Base-by-base conservation (phyloP, 2,329 filamentous ascomycete genomes). In the Anthostomella pinea region DNA sequence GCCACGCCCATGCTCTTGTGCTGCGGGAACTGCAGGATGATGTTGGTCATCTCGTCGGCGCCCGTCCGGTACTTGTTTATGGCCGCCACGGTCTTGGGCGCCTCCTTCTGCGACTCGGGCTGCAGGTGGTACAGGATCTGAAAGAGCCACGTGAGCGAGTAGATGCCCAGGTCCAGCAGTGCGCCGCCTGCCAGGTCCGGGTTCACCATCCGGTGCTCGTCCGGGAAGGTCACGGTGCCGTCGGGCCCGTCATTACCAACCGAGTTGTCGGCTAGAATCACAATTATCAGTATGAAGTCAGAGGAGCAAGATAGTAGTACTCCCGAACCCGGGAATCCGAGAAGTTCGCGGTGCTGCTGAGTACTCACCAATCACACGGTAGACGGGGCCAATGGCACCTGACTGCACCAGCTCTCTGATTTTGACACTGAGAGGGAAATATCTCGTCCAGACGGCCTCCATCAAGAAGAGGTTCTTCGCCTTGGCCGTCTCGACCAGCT, bases 391-490 rank as follows among this genome's bases (percentile, higher is more conserved):
- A 48, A 80, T 75, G 47, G 68, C 66, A 18, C 74, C 75, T 2
- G 66, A 65, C 38, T 64, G 52, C 33, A 80, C 69, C 39, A 89
- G 65, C 54, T 90, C 79, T 33, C 85, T 71, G 23, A 89, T 69
- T 59, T 86, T 79, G 59, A 88, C 77, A 54, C 85, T 90, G 9
- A 95, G 67, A 3, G 89, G 89, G 67, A 95, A 93, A 67, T 84
- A 93, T 41, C 89, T 74, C 22, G 87, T 94, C 89, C 88, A 95
- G 14, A 94, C 87, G 27, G 87, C 87, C 65, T 91, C 86, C 85
- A 90, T 89, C 43, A 91, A 66, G 71, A 85, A 84, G 50, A 87
- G 58, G 42, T 78, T 76, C 72, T 88, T 91, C 55, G 78, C 73
- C 59, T 70, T 77, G 6, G 89, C 89, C 41, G 77, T 81, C 45